Conservation (phyloP, 208 protist genomes). For the Acanthamoeba triangularis region DNA sequence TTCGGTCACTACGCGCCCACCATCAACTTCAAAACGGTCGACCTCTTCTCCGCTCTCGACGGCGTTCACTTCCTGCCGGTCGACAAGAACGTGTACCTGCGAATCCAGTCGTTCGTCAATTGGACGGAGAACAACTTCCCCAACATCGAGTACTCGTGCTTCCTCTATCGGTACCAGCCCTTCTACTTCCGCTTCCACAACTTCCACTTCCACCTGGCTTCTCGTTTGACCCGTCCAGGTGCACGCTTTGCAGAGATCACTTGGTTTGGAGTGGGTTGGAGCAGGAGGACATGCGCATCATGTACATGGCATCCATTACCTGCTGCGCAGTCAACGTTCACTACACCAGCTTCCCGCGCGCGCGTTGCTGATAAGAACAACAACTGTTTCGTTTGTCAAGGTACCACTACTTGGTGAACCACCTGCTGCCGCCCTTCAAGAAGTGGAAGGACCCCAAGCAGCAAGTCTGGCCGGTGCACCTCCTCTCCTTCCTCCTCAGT, state of each 20-base stretch:
- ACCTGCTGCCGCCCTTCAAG: slow-evolving; percentile 33
- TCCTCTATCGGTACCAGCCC: slow-evolving; percentile 60
- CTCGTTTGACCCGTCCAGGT: not conserved
- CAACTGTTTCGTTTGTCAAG: not conserved
- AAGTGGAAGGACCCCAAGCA: slow-evolving; percentile 54
- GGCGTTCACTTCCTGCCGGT: slow-evolving; percentile 88
- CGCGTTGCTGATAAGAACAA: not conserved
- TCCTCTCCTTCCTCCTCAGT: not conserved
- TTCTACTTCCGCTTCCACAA: not conserved
- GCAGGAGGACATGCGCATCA: slow-evolving; percentile 83
- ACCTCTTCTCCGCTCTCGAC: slow-evolving; percentile 83
- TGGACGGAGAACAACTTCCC: slow-evolving; percentile 82
- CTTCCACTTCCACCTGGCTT: not conserved
- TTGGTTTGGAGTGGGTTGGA: slow-evolving; percentile 82
- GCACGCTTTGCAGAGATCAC: slow-evolving; percentile 76
- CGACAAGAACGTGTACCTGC: slow-evolving; percentile 87
- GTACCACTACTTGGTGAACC: slow-evolving; percentile 68
- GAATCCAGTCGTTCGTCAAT: slow-evolving; percentile 84
- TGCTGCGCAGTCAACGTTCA: not conserved
- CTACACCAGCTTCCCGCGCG: not conserved
- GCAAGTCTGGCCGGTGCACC: slow-evolving; percentile 11
- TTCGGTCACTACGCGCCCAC: slow-evolving; percentile 76
- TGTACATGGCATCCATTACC: slow-evolving; percentile 70
- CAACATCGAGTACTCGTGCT: slow-evolving; percentile 78
- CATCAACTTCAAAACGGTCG: slow-evolving; percentile 82